These are phyloP conservation scores for Eucalyptus marginata DNA, from an alignment of 345 rosid genomes.

Conservation along the genomic window DNA sequence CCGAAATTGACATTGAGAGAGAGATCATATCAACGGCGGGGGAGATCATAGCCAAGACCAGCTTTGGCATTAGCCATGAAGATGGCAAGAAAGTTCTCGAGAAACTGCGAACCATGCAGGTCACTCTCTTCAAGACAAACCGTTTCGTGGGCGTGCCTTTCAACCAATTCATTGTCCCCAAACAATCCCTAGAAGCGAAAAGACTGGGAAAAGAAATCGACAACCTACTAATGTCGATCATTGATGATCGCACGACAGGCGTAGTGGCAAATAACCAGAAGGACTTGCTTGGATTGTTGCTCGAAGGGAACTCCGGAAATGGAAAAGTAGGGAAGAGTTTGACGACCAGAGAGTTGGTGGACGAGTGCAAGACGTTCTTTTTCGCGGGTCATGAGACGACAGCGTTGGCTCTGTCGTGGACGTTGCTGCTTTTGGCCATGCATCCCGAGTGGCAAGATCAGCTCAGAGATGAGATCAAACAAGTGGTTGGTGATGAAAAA, in stretches of 20 bases:
- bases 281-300: conserved; percentile 58
- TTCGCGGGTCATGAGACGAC: conserved; percentile 95
- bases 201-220: conserved; percentile 70
- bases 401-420: conserved; percentile 84
- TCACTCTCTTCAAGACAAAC: conserved; percentile 57
- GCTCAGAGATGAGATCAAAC: conserved; percentile 66
- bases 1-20: conserved; percentile 59
- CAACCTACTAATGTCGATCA: conserved; percentile 40
- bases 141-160: conserved; percentile 88
- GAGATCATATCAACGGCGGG: conserved; percentile 66
- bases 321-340: conserved; percentile 28
- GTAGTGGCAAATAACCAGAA: background rate
- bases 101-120: conserved; percentile 65
- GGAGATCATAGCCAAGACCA: conserved; percentile 77
- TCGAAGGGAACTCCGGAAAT: conserved; percentile 15
- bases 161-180: conserved; percentile 36
- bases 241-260: conserved; percentile 25
- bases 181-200: conserved; percentile 36
- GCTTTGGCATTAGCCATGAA: conserved; percentile 65
- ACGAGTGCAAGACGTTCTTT: conserved; percentile 95
- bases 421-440: conserved; percentile 64
- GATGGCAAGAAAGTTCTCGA: conserved; percentile 44
- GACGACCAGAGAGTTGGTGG: conserved; percentile 52
- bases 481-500: conserved; percentile 41
- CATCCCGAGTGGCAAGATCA: conserved; percentile 74